A percentile compares a stretch with the other conserved stretches of the same genome.
Evolutionary conservation across 1,284 basidiomycete species (phyloP).

Genomic region (Puccinia brachypodii): DNA sequence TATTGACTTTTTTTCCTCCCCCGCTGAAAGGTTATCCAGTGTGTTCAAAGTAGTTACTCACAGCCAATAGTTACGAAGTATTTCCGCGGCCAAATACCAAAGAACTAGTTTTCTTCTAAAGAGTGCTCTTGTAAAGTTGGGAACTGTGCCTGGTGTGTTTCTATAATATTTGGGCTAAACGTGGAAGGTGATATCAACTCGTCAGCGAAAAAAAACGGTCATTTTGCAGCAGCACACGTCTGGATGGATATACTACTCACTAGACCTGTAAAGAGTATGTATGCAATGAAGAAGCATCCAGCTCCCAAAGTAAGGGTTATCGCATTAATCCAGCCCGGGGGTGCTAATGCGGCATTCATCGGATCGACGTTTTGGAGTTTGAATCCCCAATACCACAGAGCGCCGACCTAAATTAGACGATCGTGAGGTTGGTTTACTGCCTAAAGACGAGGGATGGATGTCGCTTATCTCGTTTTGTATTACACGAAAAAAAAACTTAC

Average conservation of each 20-base stretch:
- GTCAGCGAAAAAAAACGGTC: background rate
- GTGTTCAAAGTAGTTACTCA: constrained; percentile 63
- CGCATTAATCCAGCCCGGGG: constrained; percentile 63
- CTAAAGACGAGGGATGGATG: background rate
- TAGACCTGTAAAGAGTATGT: constrained; percentile 77
- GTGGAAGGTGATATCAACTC: background rate
- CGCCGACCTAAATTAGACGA: constrained; percentile 76
- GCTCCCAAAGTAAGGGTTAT: constrained; percentile 79
- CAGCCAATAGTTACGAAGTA: constrained; percentile 87
- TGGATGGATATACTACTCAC: constrained; percentile 66
- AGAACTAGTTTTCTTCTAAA: constrained; percentile 84
- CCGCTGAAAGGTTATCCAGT: background rate
- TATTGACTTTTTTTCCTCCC: background rate
- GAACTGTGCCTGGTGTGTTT: constrained; percentile 86
- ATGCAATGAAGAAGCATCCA: constrained; percentile 72
- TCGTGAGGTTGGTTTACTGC: no score
- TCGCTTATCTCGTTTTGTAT: background rate
- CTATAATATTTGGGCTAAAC: constrained; percentile 69
- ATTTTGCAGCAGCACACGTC: background rate
- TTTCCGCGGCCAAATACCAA: constrained; percentile 79
- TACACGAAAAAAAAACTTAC: background rate
- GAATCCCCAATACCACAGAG: constrained; percentile 91
- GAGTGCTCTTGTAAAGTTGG: constrained; percentile 80
- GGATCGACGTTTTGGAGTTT: constrained; percentile 66
- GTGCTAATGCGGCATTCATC: constrained; percentile 63